phyloP scores from a whole-genome alignment of 192 early-diverging fungal genomes.

The Mortierella claussenii region DNA sequence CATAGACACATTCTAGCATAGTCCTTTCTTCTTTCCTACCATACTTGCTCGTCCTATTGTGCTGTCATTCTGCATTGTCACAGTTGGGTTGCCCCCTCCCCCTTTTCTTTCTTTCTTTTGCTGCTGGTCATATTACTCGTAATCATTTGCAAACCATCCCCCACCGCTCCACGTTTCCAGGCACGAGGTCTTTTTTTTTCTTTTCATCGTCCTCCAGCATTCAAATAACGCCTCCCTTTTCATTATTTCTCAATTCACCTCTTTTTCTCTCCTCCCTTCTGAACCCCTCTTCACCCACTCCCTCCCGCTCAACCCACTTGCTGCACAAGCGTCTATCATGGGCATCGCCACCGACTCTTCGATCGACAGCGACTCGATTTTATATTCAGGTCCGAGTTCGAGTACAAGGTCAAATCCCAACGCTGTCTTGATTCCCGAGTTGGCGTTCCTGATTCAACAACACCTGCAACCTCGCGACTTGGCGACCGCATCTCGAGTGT shows the following conservation, averaged over 20 bases:
- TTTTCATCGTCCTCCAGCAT: no score
- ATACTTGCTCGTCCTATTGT: background rate
- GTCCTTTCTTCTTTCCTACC: background rate
- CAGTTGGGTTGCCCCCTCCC: background rate
- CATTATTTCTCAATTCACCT: background rate
- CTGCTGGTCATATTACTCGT: no score
- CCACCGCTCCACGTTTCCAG: no score
- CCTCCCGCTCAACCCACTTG: background rate
- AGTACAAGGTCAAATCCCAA: constrained; percentile 9
- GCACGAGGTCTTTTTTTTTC: background rate
- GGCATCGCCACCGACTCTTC: constrained; percentile 22
- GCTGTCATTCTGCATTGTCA: background rate
- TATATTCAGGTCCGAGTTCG: background rate
- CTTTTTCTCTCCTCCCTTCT: background rate
- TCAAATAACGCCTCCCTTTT: no score
- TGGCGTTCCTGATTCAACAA: constrained; percentile 37
- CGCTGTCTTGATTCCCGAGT: constrained; percentile 44
- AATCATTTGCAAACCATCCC: no score
- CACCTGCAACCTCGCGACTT: constrained; percentile 25
- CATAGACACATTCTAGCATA: no score
- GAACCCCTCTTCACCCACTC: constrained; percentile 5
- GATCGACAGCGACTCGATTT: background rate
- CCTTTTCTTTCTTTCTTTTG: background rate
- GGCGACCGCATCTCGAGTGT: constrained; percentile 33
- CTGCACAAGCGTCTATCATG: background rate